These are phyloP conservation scores for Arxiozyma heterogenica DNA, from an alignment of 1,139 yeast genomes.

Conservation along the genomic window DNA sequence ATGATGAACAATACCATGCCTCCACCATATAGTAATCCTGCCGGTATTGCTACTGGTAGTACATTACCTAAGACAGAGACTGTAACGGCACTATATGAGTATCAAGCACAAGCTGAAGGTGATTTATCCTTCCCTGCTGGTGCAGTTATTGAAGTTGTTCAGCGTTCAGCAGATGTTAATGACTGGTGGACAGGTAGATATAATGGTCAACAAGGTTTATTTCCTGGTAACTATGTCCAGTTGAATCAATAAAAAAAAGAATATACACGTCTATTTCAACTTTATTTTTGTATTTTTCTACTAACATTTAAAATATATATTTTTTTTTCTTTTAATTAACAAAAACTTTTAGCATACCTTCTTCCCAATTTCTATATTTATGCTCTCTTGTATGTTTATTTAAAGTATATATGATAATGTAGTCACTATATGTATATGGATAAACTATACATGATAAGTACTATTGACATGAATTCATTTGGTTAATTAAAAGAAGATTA, in stretches of 20 bases:
- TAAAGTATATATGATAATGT: too few relatives aligned
- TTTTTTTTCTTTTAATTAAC: too few relatives aligned
- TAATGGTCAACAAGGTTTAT: slow-evolving; percentile 81
- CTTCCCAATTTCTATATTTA: too few relatives aligned
- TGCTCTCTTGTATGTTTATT: too few relatives aligned
- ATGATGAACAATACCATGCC: slow-evolving; percentile 10
- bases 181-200: slow-evolving; percentile 98
- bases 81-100: slow-evolving; percentile 70
- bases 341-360: not conserved
- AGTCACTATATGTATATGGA: too few relatives aligned
- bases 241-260: slow-evolving; percentile 31
- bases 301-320: too few relatives aligned
- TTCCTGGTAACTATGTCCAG: slow-evolving; percentile 94
- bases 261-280: not conserved
- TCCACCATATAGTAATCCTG: slow-evolving; percentile 11
- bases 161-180: slow-evolving; percentile 71
- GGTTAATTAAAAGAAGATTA: too few relatives aligned
- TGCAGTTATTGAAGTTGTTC: slow-evolving; percentile 71
- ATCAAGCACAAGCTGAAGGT: slow-evolving; percentile 80
- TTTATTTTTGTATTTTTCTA: not conserved
- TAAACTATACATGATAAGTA: too few relatives aligned
- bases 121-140: slow-evolving; percentile 86
- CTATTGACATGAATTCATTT: too few relatives aligned
- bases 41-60: slow-evolving; percentile 12
- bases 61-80: slow-evolving; percentile 39